These are phyloP conservation scores for Cladosporium halotolerans DNA, from an alignment of 2,329 filamentous ascomycete species.

Conservation along the genomic window DNA sequence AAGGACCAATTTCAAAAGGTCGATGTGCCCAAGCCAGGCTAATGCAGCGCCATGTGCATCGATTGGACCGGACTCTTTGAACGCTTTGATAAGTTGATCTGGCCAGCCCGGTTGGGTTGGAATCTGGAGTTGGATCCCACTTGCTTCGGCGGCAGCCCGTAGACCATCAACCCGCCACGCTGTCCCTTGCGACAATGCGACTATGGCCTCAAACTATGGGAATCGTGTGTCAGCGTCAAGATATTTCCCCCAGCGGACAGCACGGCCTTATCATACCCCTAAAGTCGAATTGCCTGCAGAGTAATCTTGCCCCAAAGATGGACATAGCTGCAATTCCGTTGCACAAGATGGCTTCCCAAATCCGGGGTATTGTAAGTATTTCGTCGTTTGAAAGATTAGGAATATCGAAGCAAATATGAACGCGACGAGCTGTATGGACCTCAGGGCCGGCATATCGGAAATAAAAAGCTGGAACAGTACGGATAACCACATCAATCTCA, in stretches of 20 bases:
- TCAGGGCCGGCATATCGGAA: background rate
- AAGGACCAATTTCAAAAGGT: conserved; percentile 28
- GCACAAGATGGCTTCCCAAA: background rate
- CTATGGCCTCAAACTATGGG: background rate
- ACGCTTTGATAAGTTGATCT: background rate
- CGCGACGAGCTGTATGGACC: background rate
- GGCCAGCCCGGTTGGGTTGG: background rate
- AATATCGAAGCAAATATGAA: background rate
- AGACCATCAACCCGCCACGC: background rate
- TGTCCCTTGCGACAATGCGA: background rate
- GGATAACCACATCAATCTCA: background rate
- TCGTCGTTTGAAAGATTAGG: background rate
- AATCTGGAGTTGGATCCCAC: background rate
- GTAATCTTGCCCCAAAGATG: background rate
- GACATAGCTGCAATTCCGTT: background rate
- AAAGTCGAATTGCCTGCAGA: background rate
- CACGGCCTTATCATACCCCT: background rate
- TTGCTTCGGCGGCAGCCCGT: background rate
- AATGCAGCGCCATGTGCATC: background rate
- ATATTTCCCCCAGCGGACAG: background rate
- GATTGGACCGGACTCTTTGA: background rate
- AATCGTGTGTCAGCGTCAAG: background rate
- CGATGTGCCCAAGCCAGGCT: conserved; percentile 28
- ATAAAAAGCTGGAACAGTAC: background rate
- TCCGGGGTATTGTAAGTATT: background rate